Percentiles rank a stretch among this genome's conserved stretches.
phyloP scores from a whole-genome alignment of 139 green algal species.

The Chlamydomonas incerta region DNA sequence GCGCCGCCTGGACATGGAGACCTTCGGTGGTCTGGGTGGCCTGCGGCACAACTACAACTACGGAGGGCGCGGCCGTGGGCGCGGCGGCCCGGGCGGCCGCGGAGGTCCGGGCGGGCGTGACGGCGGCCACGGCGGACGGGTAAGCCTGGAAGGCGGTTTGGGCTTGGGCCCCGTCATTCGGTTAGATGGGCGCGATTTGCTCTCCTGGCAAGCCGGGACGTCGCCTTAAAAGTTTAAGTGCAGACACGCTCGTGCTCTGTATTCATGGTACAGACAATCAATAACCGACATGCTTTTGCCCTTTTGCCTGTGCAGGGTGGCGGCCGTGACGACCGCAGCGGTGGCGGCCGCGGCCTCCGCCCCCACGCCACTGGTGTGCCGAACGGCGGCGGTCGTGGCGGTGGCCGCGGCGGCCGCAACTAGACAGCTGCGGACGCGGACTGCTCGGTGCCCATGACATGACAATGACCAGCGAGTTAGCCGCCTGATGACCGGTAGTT shows the following conservation, averaged over 20 bases:
- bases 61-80: slow-evolving; percentile 47
- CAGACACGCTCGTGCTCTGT: too few species aligned
- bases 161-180: too few species aligned
- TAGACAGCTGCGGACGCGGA: background rate
- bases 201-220: too few species aligned
- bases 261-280: too few species aligned
- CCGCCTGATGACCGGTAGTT: too few species aligned
- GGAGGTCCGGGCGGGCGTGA: slow-evolving; percentile 14
- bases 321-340: background rate
- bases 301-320: slow-evolving; percentile 10
- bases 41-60: slow-evolving; percentile 51
- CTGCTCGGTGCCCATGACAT: too few species aligned
- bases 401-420: background rate
- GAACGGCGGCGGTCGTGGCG: background rate
- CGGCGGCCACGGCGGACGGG: background rate
- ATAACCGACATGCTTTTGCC: too few species aligned
- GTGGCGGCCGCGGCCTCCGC: slow-evolving; percentile 30
- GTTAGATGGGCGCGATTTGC: background rate
- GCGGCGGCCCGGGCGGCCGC: slow-evolving; percentile 45
- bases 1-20: slow-evolving; percentile 87
- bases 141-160: background rate
- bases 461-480: too few species aligned
- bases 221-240: too few species aligned
- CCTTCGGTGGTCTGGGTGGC: slow-evolving; percentile 81
- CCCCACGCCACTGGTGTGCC: slow-evolving; percentile 29